These are phyloP conservation scores for Metschnikowia henanensis DNA, from an alignment of 805 yeast genomes.

Conservation along the genomic window DNA sequence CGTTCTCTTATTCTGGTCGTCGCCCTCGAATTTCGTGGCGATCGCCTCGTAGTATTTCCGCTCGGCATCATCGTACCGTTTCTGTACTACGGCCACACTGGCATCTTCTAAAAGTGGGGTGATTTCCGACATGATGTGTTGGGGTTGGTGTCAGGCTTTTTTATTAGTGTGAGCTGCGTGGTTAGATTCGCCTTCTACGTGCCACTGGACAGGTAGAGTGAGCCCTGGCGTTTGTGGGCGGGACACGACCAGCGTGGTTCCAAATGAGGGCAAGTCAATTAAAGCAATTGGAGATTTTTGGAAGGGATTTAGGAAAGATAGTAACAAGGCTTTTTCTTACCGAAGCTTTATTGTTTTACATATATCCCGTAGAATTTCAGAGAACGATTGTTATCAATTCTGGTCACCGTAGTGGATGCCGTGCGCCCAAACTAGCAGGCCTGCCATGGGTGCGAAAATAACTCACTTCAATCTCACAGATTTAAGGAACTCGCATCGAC, in stretches of 20 bases:
- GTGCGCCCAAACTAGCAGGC: too few relatives aligned
- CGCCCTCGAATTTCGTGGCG: slow-evolving; percentile 15
- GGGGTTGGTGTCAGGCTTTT: background rate
- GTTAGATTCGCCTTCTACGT: background rate
- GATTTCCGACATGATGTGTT: slow-evolving; percentile 6
- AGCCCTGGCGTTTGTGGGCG: slow-evolving; percentile 5
- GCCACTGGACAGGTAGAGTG: slow-evolving; percentile 3
- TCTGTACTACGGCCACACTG: slow-evolving; percentile 50
- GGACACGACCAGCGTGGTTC: slow-evolving; percentile 6
- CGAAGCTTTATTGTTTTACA: too few relatives aligned
- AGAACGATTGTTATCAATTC: too few relatives aligned
- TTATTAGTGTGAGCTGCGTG: background rate
- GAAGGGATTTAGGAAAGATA: too few relatives aligned
- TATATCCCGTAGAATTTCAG: too few relatives aligned
- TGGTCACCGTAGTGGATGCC: too few relatives aligned
- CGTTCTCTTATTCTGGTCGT: slow-evolving; percentile 24
- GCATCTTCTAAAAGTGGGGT: slow-evolving; percentile 52
- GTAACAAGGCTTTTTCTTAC: too few relatives aligned
- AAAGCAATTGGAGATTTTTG: too few relatives aligned
- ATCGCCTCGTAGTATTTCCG: slow-evolving; percentile 54
- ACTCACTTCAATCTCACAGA: too few relatives aligned
- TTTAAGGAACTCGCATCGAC: too few relatives aligned
- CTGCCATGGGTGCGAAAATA: too few relatives aligned
- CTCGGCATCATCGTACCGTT: slow-evolving; percentile 60
- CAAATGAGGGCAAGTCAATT: background rate